Base-by-base conservation (phyloP, 1,284 basidiomycete genomes). In the Stygiomarasmius scandens region DNA sequence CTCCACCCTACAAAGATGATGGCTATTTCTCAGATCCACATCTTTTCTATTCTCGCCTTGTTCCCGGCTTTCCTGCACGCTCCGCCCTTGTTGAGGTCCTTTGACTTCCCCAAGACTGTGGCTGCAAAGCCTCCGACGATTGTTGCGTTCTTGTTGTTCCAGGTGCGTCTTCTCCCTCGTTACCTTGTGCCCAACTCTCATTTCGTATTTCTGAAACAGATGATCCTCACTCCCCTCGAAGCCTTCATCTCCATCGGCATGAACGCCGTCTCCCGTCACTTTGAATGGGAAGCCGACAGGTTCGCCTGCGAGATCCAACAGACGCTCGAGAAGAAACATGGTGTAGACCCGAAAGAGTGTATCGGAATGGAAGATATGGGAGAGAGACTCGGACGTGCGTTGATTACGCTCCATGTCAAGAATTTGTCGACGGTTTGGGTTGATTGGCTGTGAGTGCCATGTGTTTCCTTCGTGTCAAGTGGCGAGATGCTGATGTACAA, bases 21-120 rank as follows among this genome's bases (percentile, higher is more conserved):
- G 69, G 75, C 85, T 50, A 83, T 96, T 61, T 92, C 90, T 23
- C 95, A 98, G 67, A 59, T 92, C 48, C 94, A 98, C 77, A 83
- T 96, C 60, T 89, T 95, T 71, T 81, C 89, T 62, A 92, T 95
- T 64, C 85, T 98, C 58, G 85, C 88, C 5, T 78, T 93, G 61
- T 98, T 98, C 84, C 92, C 93, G 8, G 88, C 96, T 1, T 98
- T 98, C 82, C 84, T 97, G 63, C 86, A 89, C 64, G 93, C 96
- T 19, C 86, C 87, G 0, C 86, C 92, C 45, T 80, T 98, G 59
- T 86, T 96, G 55, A 76, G 83, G 23, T 86, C 95, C 0, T 98
- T 98, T 72, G 93, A 92, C 68, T 98, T 98, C 78, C 79, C 89
- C 14, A 76, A 83, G 36, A 70, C 72, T 0, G 85, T 92, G 11